A percentile compares a stretch with the other conserved stretches of the same genome.
Evolutionary conservation across 495 filamentous ascomycete species (phyloP).

Genomic region (Platismatia glauca): DNA sequence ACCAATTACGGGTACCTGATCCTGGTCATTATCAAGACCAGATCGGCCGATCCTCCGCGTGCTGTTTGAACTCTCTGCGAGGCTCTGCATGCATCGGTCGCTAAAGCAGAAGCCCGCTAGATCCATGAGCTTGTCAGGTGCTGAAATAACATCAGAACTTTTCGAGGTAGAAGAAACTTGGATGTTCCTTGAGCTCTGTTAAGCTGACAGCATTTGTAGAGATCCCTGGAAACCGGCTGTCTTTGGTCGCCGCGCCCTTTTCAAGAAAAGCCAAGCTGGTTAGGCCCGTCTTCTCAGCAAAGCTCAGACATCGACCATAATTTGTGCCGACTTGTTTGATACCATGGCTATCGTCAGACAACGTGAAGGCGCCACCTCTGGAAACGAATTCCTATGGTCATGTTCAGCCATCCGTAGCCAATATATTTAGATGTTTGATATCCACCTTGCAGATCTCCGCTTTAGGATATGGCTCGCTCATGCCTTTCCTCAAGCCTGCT

Average conservation of each 20-base stretch:
- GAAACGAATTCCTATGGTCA: conserved; percentile 44
- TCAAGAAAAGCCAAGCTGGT: conserved; percentile 35
- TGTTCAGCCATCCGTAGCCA: neutral
- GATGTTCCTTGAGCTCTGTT: conserved; percentile 25
- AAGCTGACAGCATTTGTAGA: conserved; percentile 25
- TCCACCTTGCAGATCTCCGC: conserved; percentile 67
- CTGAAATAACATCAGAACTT: neutral
- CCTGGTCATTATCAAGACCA: neutral
- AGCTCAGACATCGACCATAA: conserved; percentile 53
- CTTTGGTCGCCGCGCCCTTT: conserved; percentile 23
- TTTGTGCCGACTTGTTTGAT: conserved; percentile 69
- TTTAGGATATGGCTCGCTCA: conserved; percentile 82
- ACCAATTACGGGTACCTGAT: conserved; percentile 12
- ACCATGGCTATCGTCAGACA: conserved; percentile 89
- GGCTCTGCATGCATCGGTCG: neutral
- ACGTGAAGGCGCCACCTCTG: conserved; percentile 68
- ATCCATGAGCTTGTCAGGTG: neutral
- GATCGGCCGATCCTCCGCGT: neutral
- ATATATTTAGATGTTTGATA: conserved; percentile 3
- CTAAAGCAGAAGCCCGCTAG: neutral
- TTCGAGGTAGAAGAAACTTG: conserved; percentile 9
- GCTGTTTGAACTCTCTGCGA: neutral
- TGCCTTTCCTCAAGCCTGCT: conserved; percentile 75
- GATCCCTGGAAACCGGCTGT: conserved; percentile 37
- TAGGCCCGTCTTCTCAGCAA: conserved; percentile 42